phyloP scores from a whole-genome alignment of 192 early-diverging fungal genomes.

The Chytriomyces confervae region DNA sequence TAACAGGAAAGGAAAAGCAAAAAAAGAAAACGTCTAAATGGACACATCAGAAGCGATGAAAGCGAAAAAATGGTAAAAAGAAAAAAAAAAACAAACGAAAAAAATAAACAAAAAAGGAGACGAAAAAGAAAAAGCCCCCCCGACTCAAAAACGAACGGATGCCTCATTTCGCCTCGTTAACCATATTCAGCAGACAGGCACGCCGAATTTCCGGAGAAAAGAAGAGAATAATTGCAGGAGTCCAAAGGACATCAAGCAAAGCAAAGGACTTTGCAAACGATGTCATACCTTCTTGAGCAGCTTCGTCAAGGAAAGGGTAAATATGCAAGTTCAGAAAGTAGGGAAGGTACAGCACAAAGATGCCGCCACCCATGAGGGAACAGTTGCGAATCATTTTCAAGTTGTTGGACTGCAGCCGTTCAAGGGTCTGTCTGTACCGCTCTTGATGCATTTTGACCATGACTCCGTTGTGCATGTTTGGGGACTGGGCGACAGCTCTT shows the following conservation, averaged over 20 bases:
- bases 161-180: not conserved
- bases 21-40: too few species aligned
- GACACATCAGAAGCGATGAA: too few species aligned
- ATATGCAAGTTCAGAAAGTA: not conserved
- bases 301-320: not conserved
- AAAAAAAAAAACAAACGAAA: not conserved
- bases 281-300: not conserved
- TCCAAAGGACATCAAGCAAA: not conserved
- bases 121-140: not conserved
- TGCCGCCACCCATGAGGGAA: not conserved
- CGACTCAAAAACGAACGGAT: not conserved
- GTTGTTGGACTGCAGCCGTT: not conserved
- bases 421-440: too few species aligned
- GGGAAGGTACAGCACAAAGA: not conserved
- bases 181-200: not conserved
- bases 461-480: too few species aligned
- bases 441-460: too few species aligned
- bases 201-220: not conserved
- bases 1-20: too few species aligned
- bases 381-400: not conserved
- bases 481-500: too few species aligned
- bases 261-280: not conserved
- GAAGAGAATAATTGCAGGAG: not conserved
- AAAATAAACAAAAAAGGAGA: not conserved
- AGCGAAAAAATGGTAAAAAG: not conserved